A percentile compares a stretch with the other conserved stretches of the same genome.
These are phyloP conservation scores for Graphilbum fragrans DNA, from an alignment of 2,329 filamentous ascomycete genomes.

Conservation along the genomic window DNA sequence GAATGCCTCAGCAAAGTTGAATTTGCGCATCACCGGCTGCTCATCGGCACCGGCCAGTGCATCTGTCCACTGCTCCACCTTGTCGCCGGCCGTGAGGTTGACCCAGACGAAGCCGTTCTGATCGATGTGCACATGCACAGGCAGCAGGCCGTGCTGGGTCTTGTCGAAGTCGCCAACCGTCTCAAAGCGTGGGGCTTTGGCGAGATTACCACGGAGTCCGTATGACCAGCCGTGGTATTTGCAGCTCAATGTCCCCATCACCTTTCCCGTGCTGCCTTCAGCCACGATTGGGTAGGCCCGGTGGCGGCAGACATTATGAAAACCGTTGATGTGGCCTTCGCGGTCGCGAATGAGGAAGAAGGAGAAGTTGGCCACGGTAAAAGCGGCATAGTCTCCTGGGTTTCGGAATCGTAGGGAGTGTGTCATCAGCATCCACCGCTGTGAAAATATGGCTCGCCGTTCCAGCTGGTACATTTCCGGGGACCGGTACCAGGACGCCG, in stretches of 20 bases:
- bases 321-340: constrained; percentile 21
- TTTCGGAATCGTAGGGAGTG: constrained; percentile 21
- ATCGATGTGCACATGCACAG: constrained; percentile 30
- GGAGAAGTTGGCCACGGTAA: constrained; percentile 21
- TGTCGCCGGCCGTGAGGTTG: constrained; percentile 23
- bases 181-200: constrained; percentile 29
- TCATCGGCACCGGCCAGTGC: constrained; percentile 3
- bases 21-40: background rate
- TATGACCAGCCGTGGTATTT: constrained; percentile 35
- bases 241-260: constrained; percentile 24
- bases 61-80: background rate
- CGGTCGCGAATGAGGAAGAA: constrained; percentile 26
- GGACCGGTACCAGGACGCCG: constrained; percentile 30
- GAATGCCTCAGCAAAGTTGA: constrained; percentile 15
- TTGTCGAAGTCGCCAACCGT: constrained; percentile 25
- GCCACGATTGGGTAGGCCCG: constrained; percentile 27
- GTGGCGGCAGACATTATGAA: constrained; percentile 32
- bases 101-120: constrained; percentile 8
- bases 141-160: constrained; percentile 28
- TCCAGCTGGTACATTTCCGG: constrained; percentile 31
- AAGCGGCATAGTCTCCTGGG: constrained; percentile 22
- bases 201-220: constrained; percentile 25
- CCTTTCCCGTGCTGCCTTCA: constrained; percentile 12
- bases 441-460: constrained; percentile 28
- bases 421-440: constrained; percentile 24